Conservation (phyloP, 805 yeast species). For the Lipomyces chichibuensis region DNA sequence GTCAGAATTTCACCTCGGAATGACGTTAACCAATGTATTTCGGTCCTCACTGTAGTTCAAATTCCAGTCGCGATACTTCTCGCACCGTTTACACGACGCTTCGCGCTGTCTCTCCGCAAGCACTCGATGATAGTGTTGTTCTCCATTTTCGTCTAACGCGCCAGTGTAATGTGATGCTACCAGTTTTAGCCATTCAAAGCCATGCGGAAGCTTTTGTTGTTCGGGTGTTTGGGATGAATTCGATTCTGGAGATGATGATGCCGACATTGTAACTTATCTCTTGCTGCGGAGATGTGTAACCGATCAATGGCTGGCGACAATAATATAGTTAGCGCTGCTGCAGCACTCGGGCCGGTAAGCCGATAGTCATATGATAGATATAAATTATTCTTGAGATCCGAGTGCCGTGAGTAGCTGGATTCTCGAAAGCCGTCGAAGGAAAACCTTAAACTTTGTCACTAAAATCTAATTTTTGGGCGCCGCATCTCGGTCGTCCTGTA, state of each 20-base stretch:
- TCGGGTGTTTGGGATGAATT: not conserved
- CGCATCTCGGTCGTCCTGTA: too few species aligned
- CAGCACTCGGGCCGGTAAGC: not conserved
- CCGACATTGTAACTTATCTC: not conserved
- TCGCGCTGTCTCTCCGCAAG: conserved; percentile 9
- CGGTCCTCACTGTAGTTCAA: conserved; percentile 51
- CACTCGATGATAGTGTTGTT: conserved; percentile 18
- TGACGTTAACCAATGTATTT: not conserved
- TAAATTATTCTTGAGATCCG: not conserved
- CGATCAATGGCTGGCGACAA: not conserved
- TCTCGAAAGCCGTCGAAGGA: not conserved
- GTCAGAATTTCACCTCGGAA: not conserved
- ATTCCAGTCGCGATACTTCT: conserved; percentile 78
- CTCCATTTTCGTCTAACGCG: conserved; percentile 17
- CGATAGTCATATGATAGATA: not conserved
- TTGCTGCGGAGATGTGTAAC: not conserved
- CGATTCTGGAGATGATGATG: not conserved
- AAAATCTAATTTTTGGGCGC: too few species aligned
- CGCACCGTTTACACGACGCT: conserved; percentile 67
- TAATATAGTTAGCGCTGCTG: not conserved
- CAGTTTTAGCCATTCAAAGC: conserved; percentile 30
- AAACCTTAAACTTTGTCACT: not conserved
- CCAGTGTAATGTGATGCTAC: conserved; percentile 27
- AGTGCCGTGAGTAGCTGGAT: not conserved
- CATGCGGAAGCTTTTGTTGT: conserved; percentile 24